Evolutionary conservation across 192 early-diverging fungal species (phyloP).

Genomic region (Coemansia furcata): DNA sequence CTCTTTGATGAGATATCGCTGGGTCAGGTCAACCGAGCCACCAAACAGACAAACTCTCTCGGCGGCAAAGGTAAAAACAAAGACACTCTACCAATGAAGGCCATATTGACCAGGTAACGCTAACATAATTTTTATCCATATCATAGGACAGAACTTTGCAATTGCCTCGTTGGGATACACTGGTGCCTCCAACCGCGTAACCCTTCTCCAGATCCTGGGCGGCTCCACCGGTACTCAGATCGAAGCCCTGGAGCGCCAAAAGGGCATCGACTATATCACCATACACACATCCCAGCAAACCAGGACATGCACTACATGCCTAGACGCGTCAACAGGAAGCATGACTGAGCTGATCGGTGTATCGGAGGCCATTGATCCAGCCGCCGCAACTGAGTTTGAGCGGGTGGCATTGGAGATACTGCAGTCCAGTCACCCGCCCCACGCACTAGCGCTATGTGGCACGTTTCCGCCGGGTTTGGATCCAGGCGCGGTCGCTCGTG

Average conservation of each 20-base stretch:
- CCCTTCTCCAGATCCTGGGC: slow-evolving; percentile 32
- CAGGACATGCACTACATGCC: slow-evolving; percentile 31
- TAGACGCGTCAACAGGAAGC: slow-evolving; percentile 16
- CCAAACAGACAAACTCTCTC: slow-evolving; percentile 29
- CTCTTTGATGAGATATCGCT: slow-evolving; percentile 13
- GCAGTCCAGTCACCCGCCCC: background rate
- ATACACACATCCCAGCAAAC: slow-evolving; percentile 10
- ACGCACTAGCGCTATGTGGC: slow-evolving; percentile 34
- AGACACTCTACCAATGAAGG: background rate
- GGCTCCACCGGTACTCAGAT: slow-evolving; percentile 26
- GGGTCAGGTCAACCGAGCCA: slow-evolving; percentile 27
- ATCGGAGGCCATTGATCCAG: slow-evolving; percentile 11
- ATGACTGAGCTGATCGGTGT: slow-evolving; percentile 43
- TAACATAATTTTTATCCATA: background rate
- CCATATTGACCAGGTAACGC: too few species aligned
- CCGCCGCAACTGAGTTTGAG: slow-evolving; percentile 11
- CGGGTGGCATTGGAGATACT: slow-evolving; percentile 3
- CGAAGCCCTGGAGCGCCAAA: slow-evolving; percentile 16
- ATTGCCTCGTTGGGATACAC: slow-evolving; percentile 23
- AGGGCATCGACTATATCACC: slow-evolving; percentile 21
- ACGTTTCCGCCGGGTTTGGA: slow-evolving; percentile 27
- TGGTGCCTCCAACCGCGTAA: slow-evolving; percentile 7
- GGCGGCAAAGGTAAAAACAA: slow-evolving; percentile 27
- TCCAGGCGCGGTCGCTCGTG: slow-evolving; percentile 7
- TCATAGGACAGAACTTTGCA: slow-evolving; percentile 37